Conservation (phyloP, 1,139 yeast genomes). For the Taphrina sp. region DNA sequence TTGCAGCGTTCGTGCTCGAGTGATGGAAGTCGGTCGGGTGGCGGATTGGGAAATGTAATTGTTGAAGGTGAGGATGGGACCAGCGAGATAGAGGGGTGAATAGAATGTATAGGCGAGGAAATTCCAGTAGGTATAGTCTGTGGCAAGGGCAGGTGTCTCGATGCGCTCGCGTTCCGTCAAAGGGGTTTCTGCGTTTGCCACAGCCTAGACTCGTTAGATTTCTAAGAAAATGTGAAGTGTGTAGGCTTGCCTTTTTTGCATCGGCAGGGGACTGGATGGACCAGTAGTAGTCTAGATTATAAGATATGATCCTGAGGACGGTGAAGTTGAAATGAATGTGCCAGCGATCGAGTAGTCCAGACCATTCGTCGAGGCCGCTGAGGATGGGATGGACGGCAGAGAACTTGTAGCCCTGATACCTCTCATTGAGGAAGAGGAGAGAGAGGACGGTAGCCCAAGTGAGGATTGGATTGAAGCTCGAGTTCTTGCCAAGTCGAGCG, state of each 20-base stretch:
- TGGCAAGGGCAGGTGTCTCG: slow-evolving; percentile 57
- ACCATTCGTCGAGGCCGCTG: slow-evolving; percentile 43
- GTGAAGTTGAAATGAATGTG: slow-evolving; percentile 93
- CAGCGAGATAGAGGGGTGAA: slow-evolving; percentile 89
- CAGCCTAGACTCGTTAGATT: slow-evolving; percentile 28
- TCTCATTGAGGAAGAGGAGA: slow-evolving; percentile 74
- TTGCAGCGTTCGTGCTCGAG: slow-evolving; percentile 52
- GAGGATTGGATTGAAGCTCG: slow-evolving; percentile 37
- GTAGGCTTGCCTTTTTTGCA: background rate
- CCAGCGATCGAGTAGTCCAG: slow-evolving; percentile 85
- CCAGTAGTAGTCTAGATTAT: slow-evolving; percentile 63
- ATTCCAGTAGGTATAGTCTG: slow-evolving; percentile 61
- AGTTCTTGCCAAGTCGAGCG: slow-evolving; percentile 48
- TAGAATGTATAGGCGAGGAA: slow-evolving; percentile 76
- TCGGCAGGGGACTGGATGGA: slow-evolving; percentile 4
- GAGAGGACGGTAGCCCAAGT: slow-evolving; percentile 79
- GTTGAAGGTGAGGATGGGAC: slow-evolving; percentile 90
- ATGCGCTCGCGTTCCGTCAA: slow-evolving; percentile 66
- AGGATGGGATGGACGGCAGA: slow-evolving; percentile 48
- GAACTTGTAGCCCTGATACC: slow-evolving; percentile 55
- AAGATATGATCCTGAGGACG: slow-evolving; percentile 76
- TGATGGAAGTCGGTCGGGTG: slow-evolving; percentile 54
- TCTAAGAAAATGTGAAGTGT: background rate
- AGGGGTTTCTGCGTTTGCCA: slow-evolving; percentile 38
- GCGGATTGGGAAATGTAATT: slow-evolving; percentile 73